A percentile compares a stretch with the other conserved stretches of the same genome.
Conservation (phyloP, 2,329 filamentous ascomycete genomes). For the Escovopsis sp. region DNA sequence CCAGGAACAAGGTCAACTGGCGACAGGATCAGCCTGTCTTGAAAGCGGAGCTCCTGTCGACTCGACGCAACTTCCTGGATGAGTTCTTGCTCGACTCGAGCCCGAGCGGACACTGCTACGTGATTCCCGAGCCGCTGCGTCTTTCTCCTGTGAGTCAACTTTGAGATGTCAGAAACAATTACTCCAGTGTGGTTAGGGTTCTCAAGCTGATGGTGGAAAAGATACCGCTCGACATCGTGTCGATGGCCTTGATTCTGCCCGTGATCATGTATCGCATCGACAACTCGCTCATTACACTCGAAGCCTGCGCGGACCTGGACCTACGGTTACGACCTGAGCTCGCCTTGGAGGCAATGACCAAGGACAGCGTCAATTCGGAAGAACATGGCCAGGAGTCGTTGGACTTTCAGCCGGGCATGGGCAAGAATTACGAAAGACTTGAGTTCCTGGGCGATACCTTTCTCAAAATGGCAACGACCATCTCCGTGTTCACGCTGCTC, state of each 20-base stretch:
- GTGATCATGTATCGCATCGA: constrained; percentile 76
- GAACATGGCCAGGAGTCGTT: constrained; percentile 53
- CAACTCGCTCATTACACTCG: constrained; percentile 61
- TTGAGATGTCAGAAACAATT: background rate
- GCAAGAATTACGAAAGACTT: constrained; percentile 83
- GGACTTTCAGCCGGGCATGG: constrained; percentile 74
- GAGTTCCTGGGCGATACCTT: constrained; percentile 92
- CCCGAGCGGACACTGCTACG: constrained; percentile 34
- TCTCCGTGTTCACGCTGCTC: constrained; percentile 64
- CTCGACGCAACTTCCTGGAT: constrained; percentile 74
- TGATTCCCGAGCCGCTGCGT: constrained; percentile 62
- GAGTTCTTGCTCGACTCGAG: constrained; percentile 40
- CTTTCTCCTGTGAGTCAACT: constrained; percentile 53
- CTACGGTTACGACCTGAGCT: constrained; percentile 50
- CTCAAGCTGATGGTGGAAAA: constrained; percentile 16
- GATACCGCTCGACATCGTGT: constrained; percentile 54
- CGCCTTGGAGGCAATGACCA: constrained; percentile 81
- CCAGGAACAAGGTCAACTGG: constrained; percentile 35
- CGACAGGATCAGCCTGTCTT: constrained; percentile 66
- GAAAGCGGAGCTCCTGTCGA: constrained; percentile 54
- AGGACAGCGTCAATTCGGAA: constrained; percentile 73
- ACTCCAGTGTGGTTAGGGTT: background rate
- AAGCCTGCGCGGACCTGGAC: constrained; percentile 52
- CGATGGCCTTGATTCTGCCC: constrained; percentile 62
- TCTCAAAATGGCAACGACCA: constrained; percentile 88